These are phyloP conservation scores for Oropetium thomaeum DNA, from an alignment of 176 grass and related monocot species.

Conservation along the genomic window DNA sequence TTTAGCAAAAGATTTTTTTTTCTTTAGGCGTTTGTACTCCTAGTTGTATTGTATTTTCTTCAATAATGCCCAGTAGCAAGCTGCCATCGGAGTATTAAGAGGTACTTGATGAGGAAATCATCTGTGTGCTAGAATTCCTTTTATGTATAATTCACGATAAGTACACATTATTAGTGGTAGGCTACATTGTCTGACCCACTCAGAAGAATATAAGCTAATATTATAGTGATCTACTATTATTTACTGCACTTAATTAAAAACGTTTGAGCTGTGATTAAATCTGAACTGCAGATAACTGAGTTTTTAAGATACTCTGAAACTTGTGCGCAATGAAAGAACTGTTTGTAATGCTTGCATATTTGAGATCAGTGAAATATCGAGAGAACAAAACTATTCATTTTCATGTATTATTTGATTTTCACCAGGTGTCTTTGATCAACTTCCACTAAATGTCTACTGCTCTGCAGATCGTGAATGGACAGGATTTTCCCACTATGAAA, in stretches of 20 bases:
- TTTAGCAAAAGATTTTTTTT: background rate
- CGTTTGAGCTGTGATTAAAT: background rate
- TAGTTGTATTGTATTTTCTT: background rate
- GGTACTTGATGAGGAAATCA: background rate
- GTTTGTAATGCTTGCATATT: background rate
- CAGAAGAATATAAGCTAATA: background rate
- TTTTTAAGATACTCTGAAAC: conserved; percentile 14
- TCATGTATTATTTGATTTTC: conserved; percentile 1
- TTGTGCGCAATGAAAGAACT: background rate
- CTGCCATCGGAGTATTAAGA: background rate
- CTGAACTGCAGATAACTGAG: background rate
- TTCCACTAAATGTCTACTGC: conserved; percentile 7
- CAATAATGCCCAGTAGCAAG: background rate
- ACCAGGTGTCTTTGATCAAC: background rate
- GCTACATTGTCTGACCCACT: background rate
- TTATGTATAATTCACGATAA: background rate
- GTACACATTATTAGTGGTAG: background rate
- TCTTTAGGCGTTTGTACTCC: background rate
- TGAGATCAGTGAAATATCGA: background rate
- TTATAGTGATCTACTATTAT: background rate
- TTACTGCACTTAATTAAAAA: background rate
- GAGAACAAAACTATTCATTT: background rate
- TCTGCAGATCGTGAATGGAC: conserved; percentile 41
- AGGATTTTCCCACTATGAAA: conserved; percentile 65
- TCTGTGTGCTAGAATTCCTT: background rate